Base-by-base conservation (phyloP, 345 rosid genomes). In the Acer negundo region DNA sequence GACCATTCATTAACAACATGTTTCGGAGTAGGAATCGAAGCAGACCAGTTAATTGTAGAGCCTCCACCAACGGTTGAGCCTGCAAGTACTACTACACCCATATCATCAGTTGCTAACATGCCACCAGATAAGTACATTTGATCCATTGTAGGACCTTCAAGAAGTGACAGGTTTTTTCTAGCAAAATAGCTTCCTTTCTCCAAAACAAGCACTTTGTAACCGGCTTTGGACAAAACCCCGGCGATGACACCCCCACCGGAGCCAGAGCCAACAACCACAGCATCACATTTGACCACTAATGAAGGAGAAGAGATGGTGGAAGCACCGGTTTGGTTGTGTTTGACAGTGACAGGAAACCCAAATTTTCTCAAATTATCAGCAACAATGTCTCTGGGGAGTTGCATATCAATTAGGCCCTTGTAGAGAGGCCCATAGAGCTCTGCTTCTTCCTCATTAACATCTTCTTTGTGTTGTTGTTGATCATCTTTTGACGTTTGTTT, bases 11-110 rank as follows among this genome's bases (percentile, higher is more conserved):
- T 83, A 67, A 84, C 84, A 31, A 94, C 97, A 75, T 91, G 89
- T n/a, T 83, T 81, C 0, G 98, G 98, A 66, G 97, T 91, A 72
- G 73, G 84, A 7, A 94, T 75, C 0, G 96, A 92, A 56, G 97
- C 97, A 0, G 97, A 92, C 97, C 98, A 94, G 75, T 94, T 94
- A 73, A 94, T 78, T 0, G 98, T 78, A 0, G 97, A 94, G 11
- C 96, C 98, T 4, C 98, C 98, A 70, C 97, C 97, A 15, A 94
- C 95, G 0, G 97, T 92, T 0, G 97, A 90, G 6, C 98, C 97
- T 0, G 94, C 97, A 12, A 94, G 92, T 5, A 94, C 7, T 46
- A 86, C 74, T 7, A 83, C 71, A 17, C 88, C 85, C 88, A 77
- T 84, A 67, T 92, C 92, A 20, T 89, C 84, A 0, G 94, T 94